Evolutionary conservation across 495 filamentous ascomycete species (phyloP), one percentile per base, ranked within the genome.

Genomic region (Baudoinia panamericana): DNA sequence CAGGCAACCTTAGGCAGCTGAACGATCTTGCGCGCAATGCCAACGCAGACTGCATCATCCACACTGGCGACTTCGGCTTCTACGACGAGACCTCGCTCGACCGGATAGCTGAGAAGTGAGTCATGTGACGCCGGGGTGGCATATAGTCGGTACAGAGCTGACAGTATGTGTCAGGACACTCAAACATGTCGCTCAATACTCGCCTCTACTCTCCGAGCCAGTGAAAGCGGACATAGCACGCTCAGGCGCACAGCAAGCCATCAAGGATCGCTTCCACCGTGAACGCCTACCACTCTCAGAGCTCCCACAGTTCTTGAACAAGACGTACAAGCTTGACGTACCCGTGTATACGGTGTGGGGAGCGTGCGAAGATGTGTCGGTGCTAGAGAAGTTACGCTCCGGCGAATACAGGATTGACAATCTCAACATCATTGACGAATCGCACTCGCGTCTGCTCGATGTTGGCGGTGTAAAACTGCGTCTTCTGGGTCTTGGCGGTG

Each of bases 331-430:
- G 45, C 73, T 99, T 28, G 84, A 96, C 32, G 79, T 99, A 33
- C 92, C 90, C 0, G 92, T 99, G 21, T 99, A 93, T 66, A 95
- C 92, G 16, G 92, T 99, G 11, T 99, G 92, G 92, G 90, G 92
- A 50, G 92, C 92, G 13, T 99, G 92, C 56, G 92, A 99, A 62
- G 92, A 99, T 69, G 92, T 99, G 16, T 77, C 88, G 19, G 92
- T 99, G 23, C 63, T 99, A 51, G 92, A 99, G 64, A 95, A 94
- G 68, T 93, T 99, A 63, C 77, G 92, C 28, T 93, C 92, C 8
- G 84, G 84, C 39, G 92, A 99, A 62, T 96, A 99, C 67, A 99
- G 94, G 64, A 80, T 99, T 15, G 80, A 82, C 39, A 99, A 99
- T 51, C 74, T 99, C 40, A 84, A 92, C 67, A 93, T 99, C 54